Conservation (phyloP, 2,329 filamentous ascomycete species). For the Phaeosphaeriaceae sp. region DNA sequence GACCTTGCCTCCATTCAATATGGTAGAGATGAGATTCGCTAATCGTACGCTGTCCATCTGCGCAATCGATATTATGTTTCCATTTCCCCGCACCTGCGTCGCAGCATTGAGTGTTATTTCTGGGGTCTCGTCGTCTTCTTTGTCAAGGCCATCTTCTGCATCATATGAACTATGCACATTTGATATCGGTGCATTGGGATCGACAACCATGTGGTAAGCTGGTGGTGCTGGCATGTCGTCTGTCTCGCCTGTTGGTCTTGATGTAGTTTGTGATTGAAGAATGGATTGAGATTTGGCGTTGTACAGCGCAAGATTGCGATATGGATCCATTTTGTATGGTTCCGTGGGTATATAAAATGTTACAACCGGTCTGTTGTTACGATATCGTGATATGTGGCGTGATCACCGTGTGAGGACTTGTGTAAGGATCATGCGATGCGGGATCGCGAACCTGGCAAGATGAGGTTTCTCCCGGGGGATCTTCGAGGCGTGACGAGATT, state of each 20-base stretch:
- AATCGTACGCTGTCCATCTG: constrained; percentile 40
- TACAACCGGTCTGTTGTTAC: constrained; percentile 2
- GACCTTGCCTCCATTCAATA: constrained; percentile 24
- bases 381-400: constrained; percentile 34
- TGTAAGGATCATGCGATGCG: constrained; percentile 26
- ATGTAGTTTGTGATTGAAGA: constrained; percentile 5
- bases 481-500: constrained; percentile 15
- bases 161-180: constrained; percentile 29
- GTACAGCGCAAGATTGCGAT: constrained; percentile 22
- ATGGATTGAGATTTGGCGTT: constrained; percentile 28
- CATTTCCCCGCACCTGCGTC: constrained; percentile 42
- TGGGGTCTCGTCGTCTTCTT: constrained; percentile 29
- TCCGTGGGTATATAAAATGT: constrained; percentile 11
- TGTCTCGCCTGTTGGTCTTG: constrained; percentile 3
- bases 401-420: constrained; percentile 36
- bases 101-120: constrained; percentile 45
- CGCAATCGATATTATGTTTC: constrained; percentile 43
- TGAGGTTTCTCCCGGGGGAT: constrained; percentile 26
- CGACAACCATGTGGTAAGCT: constrained; percentile 38
- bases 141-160: constrained; percentile 23
- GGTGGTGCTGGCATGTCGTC: constrained; percentile 36
- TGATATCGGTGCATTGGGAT: constrained; percentile 26
- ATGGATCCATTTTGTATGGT: constrained; percentile 29
- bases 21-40: constrained; percentile 30
- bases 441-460: constrained; percentile 21